Evolutionary conservation across 805 yeast genomes (phyloP).

Genomic region (Yarrowia osloensis): DNA sequence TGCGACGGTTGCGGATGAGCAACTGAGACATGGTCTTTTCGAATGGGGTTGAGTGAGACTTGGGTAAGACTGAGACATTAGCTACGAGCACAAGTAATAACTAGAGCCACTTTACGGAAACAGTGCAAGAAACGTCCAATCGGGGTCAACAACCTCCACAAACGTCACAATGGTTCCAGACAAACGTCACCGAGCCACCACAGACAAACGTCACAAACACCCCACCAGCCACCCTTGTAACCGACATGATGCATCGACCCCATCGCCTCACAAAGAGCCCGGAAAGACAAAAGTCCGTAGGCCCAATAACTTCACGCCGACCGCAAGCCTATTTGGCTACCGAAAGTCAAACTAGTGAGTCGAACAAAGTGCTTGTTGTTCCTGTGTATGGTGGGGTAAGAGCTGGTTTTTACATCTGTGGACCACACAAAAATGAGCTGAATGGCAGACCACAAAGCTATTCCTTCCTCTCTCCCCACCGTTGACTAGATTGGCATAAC

Average conservation of each 20-base stretch:
- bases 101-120: too few species aligned
- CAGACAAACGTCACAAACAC: neutral
- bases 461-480: too few species aligned
- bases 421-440: too few species aligned
- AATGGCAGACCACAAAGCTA: too few species aligned
- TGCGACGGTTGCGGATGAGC: neutral
- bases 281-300: neutral
- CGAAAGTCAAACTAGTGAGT: neutral
- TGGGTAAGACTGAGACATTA: neutral
- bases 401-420: too few species aligned
- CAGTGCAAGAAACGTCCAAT: too few species aligned
- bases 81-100: too few species aligned
- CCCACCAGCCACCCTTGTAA: conserved; percentile 4
- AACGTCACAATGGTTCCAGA: too few species aligned
- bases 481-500: neutral
- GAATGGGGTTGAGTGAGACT: neutral
- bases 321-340: neutral
- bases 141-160: too few species aligned
- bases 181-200: too few species aligned
- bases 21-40: neutral
- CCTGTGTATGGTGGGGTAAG: too few species aligned
- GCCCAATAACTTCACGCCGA: neutral
- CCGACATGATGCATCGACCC: neutral
- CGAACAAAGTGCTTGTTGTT: too few species aligned
- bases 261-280: neutral